phyloP scores from a whole-genome alignment of 1,284 basidiomycete species.

The Marasmius oreades region DNA sequence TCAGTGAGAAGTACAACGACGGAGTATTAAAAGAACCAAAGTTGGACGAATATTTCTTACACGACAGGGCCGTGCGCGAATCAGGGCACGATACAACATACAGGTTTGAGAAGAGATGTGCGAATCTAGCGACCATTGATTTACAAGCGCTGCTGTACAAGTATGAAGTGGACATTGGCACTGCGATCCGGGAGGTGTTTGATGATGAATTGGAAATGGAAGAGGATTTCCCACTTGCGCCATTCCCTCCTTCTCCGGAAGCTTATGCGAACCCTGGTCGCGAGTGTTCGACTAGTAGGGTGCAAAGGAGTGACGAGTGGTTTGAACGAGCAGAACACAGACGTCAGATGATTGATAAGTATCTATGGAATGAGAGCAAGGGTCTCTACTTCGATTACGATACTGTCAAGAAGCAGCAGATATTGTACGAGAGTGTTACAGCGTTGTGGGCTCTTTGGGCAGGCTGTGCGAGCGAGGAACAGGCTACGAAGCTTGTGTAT shows the following conservation, averaged over 20 bases:
- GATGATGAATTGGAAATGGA: constrained; percentile 88
- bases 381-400: constrained; percentile 97
- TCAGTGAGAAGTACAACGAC: constrained; percentile 94
- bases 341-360: constrained; percentile 85
- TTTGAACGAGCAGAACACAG: constrained; percentile 83
- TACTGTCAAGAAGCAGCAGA: constrained; percentile 86
- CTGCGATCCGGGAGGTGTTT: constrained; percentile 92
- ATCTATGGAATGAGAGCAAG: constrained; percentile 96
- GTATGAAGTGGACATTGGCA: constrained; percentile 93
- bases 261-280: constrained; percentile 61
- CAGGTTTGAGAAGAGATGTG: constrained; percentile 94
- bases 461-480: constrained; percentile 92
- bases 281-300: constrained; percentile 58
- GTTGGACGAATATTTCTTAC: constrained; percentile 96
- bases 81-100: constrained; percentile 98
- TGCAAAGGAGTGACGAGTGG: constrained; percentile 85
- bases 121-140: constrained; percentile 95
- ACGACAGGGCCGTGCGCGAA: constrained; percentile 93
- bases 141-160: constrained; percentile 89
- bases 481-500: constrained; percentile 89
- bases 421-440: constrained; percentile 93
- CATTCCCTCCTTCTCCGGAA: constrained; percentile 85
- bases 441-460: constrained; percentile 97
- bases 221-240: constrained; percentile 88
- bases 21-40: constrained; percentile 82